phyloP scores from a whole-genome alignment of 2,329 filamentous ascomycete species.

The Penicillium concentricum region DNA sequence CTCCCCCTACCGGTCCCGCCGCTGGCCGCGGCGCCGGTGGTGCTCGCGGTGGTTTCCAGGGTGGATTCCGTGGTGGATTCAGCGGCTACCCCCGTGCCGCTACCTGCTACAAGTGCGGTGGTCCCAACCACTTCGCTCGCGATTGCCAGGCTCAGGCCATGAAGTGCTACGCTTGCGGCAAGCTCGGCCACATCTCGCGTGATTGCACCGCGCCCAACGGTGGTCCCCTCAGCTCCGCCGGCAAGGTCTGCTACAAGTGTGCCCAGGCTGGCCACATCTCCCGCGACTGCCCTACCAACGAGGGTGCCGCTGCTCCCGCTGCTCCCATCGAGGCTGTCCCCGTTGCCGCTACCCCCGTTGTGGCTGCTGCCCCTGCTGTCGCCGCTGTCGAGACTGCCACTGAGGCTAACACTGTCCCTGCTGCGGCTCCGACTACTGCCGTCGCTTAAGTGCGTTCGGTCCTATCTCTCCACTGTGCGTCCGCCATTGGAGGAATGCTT shows the following conservation, averaged over 20 bases:
- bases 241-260: conserved; percentile 98
- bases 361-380: conserved; percentile 38
- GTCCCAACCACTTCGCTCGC: conserved; percentile 96
- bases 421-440: conserved; percentile 44
- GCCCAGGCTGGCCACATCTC: conserved; percentile 95
- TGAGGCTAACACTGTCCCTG: conserved; percentile 15
- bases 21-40: conserved; percentile 64
- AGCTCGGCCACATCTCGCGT: conserved; percentile 87
- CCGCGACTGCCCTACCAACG: conserved; percentile 83
- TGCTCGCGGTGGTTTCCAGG: conserved; percentile 64
- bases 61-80: conserved; percentile 71
- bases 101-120: conserved; percentile 69
- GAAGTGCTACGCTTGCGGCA: conserved; percentile 98
- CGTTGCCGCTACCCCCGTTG: conserved; percentile 19
- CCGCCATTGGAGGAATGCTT: conserved; percentile 1
- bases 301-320: conserved; percentile 39
- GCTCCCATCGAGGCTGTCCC: conserved; percentile 24
- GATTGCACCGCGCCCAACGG: conserved; percentile 98
- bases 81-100: conserved; percentile 56
- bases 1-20: conserved; percentile 35
- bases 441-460: conserved; percentile 40
- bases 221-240: conserved; percentile 88
- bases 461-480: conserved; percentile 13
- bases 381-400: conserved; percentile 40
- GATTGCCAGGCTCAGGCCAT: conserved; percentile 98